Percentiles rank a stretch among this genome's conserved stretches.
Conservation (phyloP, 169 alveolate genomes). For the Plasmodium gaboni region DNA sequence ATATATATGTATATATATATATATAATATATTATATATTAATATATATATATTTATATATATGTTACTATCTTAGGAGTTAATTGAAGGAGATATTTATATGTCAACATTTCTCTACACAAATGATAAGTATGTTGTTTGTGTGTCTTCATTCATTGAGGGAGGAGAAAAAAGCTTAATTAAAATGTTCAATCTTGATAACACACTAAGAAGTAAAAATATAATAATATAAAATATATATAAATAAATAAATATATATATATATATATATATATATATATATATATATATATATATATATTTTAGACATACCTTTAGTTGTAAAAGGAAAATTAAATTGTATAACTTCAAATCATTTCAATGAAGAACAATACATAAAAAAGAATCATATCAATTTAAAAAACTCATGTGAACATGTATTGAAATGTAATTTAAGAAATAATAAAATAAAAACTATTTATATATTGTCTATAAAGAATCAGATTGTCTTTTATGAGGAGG, state of each 20-base stretch:
- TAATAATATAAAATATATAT: neutral
- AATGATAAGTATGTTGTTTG: neutral
- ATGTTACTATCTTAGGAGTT: neutral
- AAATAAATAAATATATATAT: too few relatives aligned
- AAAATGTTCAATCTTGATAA: conserved; percentile 9
- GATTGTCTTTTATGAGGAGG: conserved; percentile 8
- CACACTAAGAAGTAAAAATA: conserved; percentile 2
- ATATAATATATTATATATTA: too few relatives aligned
- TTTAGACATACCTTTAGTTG: conserved; percentile 2
- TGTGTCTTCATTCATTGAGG: neutral
- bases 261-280: too few relatives aligned
- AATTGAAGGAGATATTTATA: conserved; percentile 8
- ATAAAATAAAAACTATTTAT: neutral
- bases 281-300: neutral
- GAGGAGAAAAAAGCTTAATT: conserved; percentile 5
- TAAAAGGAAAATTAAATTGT: conserved; percentile 12
- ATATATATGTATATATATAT: neutral
- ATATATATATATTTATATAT: too few relatives aligned
- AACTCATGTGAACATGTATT: neutral
- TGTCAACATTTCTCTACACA: neutral
- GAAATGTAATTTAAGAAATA: neutral
- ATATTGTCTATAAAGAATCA: conserved; percentile 9
- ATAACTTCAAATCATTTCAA: neutral
- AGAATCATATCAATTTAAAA: neutral
- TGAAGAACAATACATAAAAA: neutral